Conservation (phyloP, 2,329 filamentous ascomycete species). For the Magnaporthales sp. region DNA sequence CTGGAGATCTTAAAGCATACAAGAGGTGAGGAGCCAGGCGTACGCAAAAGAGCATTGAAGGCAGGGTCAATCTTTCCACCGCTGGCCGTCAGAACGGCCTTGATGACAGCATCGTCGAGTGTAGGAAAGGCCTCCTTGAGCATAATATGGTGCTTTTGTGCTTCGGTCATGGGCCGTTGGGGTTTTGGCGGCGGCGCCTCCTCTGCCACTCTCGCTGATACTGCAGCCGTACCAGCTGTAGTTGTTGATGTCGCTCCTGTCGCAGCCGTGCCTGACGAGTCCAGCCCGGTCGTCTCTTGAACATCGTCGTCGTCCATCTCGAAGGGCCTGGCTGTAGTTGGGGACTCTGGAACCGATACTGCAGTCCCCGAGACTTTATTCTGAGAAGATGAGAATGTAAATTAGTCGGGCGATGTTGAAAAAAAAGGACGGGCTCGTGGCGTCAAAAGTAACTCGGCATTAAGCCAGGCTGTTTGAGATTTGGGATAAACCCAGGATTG, state of each 20-base stretch:
- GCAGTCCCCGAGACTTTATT: slow-evolving; percentile 11
- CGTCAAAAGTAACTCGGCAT: neutral
- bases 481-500: slow-evolving; percentile 2
- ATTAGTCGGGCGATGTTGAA: neutral
- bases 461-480: slow-evolving; percentile 3
- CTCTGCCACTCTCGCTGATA: slow-evolving; percentile 25
- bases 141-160: slow-evolving; percentile 78
- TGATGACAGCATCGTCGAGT: slow-evolving; percentile 74
- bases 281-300: slow-evolving; percentile 46
- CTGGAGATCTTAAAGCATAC: neutral
- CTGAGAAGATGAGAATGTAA: neutral
- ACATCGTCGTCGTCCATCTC: slow-evolving; percentile 64
- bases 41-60: slow-evolving; percentile 88
- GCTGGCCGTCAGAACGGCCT: slow-evolving; percentile 80
- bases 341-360: slow-evolving; percentile 47
- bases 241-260: slow-evolving; percentile 18
- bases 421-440: neutral
- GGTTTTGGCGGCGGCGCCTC: slow-evolving; percentile 65
- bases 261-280: slow-evolving; percentile 17
- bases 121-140: slow-evolving; percentile 89
- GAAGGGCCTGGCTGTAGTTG: slow-evolving; percentile 55
- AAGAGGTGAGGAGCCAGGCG: slow-evolving; percentile 4
- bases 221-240: slow-evolving; percentile 1
- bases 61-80: slow-evolving; percentile 82
- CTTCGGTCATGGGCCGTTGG: slow-evolving; percentile 70